A percentile compares a stretch with the other conserved stretches of the same genome.
Conservation (phyloP, 2,329 filamentous ascomycete genomes). For the Xylariomycetidae sp. region DNA sequence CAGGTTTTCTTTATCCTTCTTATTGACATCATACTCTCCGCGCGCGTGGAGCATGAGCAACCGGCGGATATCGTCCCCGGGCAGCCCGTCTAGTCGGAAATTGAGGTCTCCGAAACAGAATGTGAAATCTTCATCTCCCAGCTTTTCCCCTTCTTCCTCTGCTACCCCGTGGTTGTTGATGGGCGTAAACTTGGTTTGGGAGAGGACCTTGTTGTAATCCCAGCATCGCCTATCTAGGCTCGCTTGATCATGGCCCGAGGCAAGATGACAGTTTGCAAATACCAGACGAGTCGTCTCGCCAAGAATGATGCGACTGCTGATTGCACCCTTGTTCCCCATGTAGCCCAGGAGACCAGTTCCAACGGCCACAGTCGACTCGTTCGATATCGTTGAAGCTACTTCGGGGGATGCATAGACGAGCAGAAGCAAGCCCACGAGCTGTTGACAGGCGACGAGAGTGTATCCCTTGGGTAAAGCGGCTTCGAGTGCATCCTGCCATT, state of each 20-base stretch:
- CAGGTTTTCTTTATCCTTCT: constrained; percentile 31
- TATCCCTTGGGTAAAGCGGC: constrained; percentile 74
- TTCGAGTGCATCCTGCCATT: constrained; percentile 76
- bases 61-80: constrained; percentile 83
- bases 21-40: constrained; percentile 65
- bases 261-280: constrained; percentile 88
- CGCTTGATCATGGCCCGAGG: constrained; percentile 75
- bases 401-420: constrained; percentile 81
- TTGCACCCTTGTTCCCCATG: constrained; percentile 93
- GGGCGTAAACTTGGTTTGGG: constrained; percentile 73
- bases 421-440: constrained; percentile 79
- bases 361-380: constrained; percentile 76
- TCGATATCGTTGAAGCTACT: constrained; percentile 69
- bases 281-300: constrained; percentile 86
- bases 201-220: constrained; percentile 77
- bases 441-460: constrained; percentile 70
- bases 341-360: constrained; percentile 90
- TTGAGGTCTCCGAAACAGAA: constrained; percentile 98
- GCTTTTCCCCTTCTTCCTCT: constrained; percentile 60
- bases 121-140: constrained; percentile 87
- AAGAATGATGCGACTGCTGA: constrained; percentile 74
- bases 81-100: constrained; percentile 82
- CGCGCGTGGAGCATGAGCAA: constrained; percentile 77
- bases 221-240: constrained; percentile 82
- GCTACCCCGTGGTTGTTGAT: constrained; percentile 61